Evolutionary conservation across 352 stramenopile genomes (phyloP).

Genomic region (Globisporangium radiosum): DNA sequence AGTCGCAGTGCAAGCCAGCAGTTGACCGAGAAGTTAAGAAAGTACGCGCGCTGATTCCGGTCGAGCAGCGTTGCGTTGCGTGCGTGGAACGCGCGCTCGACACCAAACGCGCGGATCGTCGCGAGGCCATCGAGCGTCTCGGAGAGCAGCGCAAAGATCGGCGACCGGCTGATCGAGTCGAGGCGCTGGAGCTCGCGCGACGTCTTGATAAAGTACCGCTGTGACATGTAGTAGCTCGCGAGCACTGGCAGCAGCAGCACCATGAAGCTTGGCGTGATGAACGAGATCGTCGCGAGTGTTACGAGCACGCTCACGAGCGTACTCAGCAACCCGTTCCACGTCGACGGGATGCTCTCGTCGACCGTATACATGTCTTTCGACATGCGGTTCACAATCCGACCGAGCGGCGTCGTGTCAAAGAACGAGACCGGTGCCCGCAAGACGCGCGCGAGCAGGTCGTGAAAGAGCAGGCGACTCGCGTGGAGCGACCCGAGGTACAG

Average conservation of each 20-base stretch:
- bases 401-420: constrained; percentile 78
- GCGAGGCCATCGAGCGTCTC: constrained; percentile 93
- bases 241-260: constrained; percentile 66
- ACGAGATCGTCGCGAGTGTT: constrained; percentile 62
- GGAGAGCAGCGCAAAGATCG: constrained; percentile 93
- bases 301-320: constrained; percentile 64
- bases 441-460: constrained; percentile 85
- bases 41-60: constrained; percentile 65
- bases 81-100: constrained; percentile 32
- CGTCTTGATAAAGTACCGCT: constrained; percentile 92
- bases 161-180: constrained; percentile 90
- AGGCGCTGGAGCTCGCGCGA: constrained; percentile 93
- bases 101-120: constrained; percentile 88
- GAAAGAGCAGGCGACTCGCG: constrained; percentile 53
- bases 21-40: constrained; percentile 68
- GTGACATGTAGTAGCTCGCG: constrained; percentile 56
- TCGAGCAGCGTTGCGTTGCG: constrained; percentile 14
- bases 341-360: constrained; percentile 62
- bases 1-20: constrained; percentile 74
- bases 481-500: constrained; percentile 54
- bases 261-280: constrained; percentile 66
- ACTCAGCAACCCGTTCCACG: constrained; percentile 63
- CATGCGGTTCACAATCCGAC: constrained; percentile 73
- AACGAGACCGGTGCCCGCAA: constrained; percentile 71
- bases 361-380: constrained; percentile 79